phyloP scores from a whole-genome alignment of 2,329 filamentous ascomycete species.

The Ophiostoma sp. region DNA sequence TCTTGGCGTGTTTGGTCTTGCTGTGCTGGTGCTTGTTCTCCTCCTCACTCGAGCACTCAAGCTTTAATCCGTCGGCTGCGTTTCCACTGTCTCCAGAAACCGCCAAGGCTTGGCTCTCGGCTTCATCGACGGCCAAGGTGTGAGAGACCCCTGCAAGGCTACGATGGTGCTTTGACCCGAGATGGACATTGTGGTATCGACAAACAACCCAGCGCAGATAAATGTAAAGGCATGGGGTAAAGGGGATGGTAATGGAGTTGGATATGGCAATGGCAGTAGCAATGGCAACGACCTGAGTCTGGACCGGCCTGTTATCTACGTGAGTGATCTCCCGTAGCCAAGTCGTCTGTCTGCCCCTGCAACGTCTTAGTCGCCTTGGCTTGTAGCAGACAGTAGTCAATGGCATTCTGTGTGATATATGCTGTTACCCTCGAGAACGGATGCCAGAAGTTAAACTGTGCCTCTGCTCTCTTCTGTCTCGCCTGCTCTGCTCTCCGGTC shows the following conservation, averaged over 20 bases:
- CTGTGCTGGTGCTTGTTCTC: background rate
- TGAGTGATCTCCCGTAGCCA: background rate
- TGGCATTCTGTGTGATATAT: constrained; percentile 4
- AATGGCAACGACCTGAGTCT: background rate
- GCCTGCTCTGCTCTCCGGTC: background rate
- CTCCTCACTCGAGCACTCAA: background rate
- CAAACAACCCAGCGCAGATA: background rate
- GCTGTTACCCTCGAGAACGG: too few relatives aligned
- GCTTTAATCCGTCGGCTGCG: background rate
- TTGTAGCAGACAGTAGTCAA: background rate
- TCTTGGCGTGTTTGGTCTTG: background rate
- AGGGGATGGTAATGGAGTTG: background rate
- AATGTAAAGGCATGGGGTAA: background rate
- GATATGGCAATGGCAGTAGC: background rate
- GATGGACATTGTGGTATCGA: background rate
- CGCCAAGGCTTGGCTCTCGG: background rate
- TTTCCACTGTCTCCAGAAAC: background rate
- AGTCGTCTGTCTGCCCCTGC: background rate
- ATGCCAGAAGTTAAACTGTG: too few relatives aligned
- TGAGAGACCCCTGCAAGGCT: constrained; percentile 8
- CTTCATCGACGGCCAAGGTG: constrained; percentile 7
- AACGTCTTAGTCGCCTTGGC: constrained; percentile 3
- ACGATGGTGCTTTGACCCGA: background rate
- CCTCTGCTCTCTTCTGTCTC: background rate
- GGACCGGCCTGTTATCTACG: background rate